Conservation (phyloP, 306 rosid genomes). For the Dalbergia cultrata region DNA sequence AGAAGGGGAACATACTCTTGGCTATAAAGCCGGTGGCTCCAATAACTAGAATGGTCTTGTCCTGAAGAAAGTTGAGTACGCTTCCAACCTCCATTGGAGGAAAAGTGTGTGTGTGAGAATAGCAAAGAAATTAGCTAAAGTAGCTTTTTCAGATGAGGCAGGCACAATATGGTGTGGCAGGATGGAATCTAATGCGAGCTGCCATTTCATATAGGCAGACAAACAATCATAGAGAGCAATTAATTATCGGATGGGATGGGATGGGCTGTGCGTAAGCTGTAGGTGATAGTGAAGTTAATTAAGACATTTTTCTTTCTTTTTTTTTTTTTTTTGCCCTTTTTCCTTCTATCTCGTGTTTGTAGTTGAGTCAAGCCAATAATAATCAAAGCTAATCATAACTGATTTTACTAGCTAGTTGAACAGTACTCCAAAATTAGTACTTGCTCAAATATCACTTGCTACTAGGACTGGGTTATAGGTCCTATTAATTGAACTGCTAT, state of each 20-base stretch:
- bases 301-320: not conserved
- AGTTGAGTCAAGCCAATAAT: too few relatives aligned
- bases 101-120: not conserved
- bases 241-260: constrained; percentile 32
- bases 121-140: constrained; percentile 4
- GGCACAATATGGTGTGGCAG: not conserved
- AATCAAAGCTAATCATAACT: too few relatives aligned
- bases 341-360: too few relatives aligned
- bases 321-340: not conserved
- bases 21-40: constrained; percentile 85
- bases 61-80: constrained; percentile 57
- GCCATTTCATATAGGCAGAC: constrained; percentile 31
- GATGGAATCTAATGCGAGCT: not conserved
- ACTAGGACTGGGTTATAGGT: too few relatives aligned
- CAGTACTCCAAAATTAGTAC: too few relatives aligned
- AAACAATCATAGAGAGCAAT: not conserved
- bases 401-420: not conserved
- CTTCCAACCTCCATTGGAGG: constrained; percentile 75
- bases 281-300: constrained; percentile 22
- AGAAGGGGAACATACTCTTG: constrained; percentile 55
- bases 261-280: constrained; percentile 36
- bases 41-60: constrained; percentile 66
- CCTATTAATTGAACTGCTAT: too few relatives aligned
- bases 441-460: too few relatives aligned
- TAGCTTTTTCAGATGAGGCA: not conserved